Base-by-base conservation (phyloP, 345 rosid species). In the Nephelium lappaceum region DNA sequence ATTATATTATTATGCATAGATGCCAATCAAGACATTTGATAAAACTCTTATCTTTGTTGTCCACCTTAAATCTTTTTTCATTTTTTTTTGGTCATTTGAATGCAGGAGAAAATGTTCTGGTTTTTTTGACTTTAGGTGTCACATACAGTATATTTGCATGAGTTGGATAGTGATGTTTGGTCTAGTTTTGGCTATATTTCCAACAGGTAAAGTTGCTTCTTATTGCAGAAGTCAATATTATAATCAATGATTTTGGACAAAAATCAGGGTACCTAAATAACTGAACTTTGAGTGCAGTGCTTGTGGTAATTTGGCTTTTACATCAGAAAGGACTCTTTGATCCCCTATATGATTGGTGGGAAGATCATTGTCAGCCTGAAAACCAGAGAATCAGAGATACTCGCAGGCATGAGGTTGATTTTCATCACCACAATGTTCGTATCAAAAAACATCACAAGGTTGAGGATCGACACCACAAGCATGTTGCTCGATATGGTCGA, bases 311-410 rank as follows among this genome's bases (percentile, higher is more conserved):
- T 7, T 95, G 98, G 97, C 93, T 93, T 78, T 86, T 96, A 81
- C 97, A 93, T 82, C 97, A 92, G 73, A 91, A 96, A 79, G 97
- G 98, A 77, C 82, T 91, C 64, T 93, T 94, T 64, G 96, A 96
- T 82, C 93, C 92, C 77, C 76, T 91, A 74, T 89, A 88, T 81
- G 95, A 92, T 77, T 92, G 95, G 97, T 94, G 91, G 87, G 97
- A 93, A 72, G 94, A 94, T 78, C 88, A 86, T 80, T 85, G 86
- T 80, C 71, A 43, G 79, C 69, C 55, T 53, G 75, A 80, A 63
- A 72, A 82, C 51, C 73, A 78, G 42, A 74, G 64, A 76, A 53
- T 24, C 67, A 73, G 81, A 65, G 63, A 82, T 53, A 67, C 19
- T 21, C 71, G 25, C n/a, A 75, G 88, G 64, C 86, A 77, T 72